Base-by-base conservation (phyloP, 2,329 filamentous ascomycete genomes). In the Stagonosporopsis rhizophila region DNA sequence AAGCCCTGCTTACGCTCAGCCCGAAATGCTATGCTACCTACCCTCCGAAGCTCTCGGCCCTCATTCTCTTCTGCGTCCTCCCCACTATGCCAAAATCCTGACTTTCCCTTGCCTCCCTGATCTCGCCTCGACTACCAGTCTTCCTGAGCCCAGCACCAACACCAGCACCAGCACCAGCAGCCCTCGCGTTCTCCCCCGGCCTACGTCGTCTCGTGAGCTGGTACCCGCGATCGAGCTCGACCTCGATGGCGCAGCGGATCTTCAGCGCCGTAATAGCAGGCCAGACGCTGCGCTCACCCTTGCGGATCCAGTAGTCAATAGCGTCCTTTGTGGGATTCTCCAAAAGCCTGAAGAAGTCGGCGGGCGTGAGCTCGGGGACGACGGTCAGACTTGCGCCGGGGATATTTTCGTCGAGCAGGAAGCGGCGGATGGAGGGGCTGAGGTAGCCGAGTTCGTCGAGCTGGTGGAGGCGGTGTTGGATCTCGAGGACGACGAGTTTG, bases 231-330 rank as follows among this genome's bases (percentile, higher is more conserved):
- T 97, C 93, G 11, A 98, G 81, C 72, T 96, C 92, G 52, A 92
- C 89, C 75, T 98, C 94, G 7, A 98, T 84, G 4, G 88, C 89
- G 74, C 91, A 95, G 6, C 94, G 81, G 6, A 96, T 88, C 66
- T 89, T 89, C 59, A 98, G 77, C 14, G 92, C 91, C 28, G 88
- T 88, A 3, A 96, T 86, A 2, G 92, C 91, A 0, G 93, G 94
- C 93, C 94, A 98, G 0, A 96, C 92, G 63, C 90, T 93, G 59
- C 88, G 81, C 77, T 98, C 94, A 1, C 94, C 94, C 51, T 89
- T 84, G 28, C 87, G 76, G 50, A 96, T 92, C 94, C 93, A 97
- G 66, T 94, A 90, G 55, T 91, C 87, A 3, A 97, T 79, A 8
- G 86, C 88, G 56, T 89, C 86, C 47, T 85, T 82, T 0, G 89